These are phyloP conservation scores for Sonneratia caseolaris DNA, from an alignment of 345 rosid genomes.

Conservation along the genomic window DNA sequence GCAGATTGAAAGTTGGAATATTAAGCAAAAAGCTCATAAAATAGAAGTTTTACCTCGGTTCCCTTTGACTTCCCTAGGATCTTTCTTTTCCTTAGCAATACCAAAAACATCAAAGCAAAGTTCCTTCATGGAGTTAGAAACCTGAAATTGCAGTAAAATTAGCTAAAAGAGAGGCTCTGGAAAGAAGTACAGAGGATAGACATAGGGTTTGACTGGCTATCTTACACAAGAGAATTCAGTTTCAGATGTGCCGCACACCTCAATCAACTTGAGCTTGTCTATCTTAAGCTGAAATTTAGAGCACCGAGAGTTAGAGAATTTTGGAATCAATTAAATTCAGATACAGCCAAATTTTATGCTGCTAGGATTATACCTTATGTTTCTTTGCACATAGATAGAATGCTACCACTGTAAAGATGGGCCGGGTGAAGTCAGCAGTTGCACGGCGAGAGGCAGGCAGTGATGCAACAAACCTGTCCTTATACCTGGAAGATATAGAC, in stretches of 20 bases:
- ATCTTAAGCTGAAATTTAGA: constrained; percentile 57
- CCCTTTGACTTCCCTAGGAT: constrained; percentile 49
- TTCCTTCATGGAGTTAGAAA: constrained; percentile 53
- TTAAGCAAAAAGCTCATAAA: not conserved
- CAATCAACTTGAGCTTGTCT: constrained; percentile 73
- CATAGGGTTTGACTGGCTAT: not conserved
- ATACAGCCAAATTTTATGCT: not conserved
- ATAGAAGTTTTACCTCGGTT: constrained; percentile 28
- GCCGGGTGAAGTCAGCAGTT: constrained; percentile 65
- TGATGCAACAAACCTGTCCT: constrained; percentile 68
- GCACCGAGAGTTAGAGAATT: not conserved
- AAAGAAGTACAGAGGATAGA: not conserved
- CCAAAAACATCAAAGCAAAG: constrained; percentile 55
- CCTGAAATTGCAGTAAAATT: constrained; percentile 22
- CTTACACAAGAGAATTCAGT: constrained; percentile 77
- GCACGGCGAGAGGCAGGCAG: constrained; percentile 62
- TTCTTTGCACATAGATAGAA: constrained; percentile 79
- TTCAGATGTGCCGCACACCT: constrained; percentile 87
- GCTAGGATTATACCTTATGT: constrained; percentile 37
- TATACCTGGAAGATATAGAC: constrained; percentile 32
- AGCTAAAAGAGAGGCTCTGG: not conserved
- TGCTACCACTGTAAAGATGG: constrained; percentile 83
- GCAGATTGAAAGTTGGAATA: not conserved
- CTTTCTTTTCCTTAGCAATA: constrained; percentile 33
- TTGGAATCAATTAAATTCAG: not conserved